These are phyloP conservation scores for Verticillium zaregamsianum DNA, from an alignment of 2,329 filamentous ascomycete genomes.

Conservation along the genomic window DNA sequence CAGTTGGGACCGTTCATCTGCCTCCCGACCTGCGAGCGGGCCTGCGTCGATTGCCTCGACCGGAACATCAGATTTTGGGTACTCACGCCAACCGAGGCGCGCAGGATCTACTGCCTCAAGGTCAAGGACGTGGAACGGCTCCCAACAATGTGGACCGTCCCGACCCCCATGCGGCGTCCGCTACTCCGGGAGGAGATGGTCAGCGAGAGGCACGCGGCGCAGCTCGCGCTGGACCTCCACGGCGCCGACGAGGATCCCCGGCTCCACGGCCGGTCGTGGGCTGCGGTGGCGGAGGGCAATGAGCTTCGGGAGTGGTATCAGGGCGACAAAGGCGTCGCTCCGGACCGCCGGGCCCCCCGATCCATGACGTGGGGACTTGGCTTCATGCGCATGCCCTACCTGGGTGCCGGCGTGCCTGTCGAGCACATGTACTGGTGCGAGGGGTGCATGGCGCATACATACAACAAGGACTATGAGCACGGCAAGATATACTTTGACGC, in stretches of 20 bases:
- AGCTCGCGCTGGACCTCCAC: conserved; percentile 16
- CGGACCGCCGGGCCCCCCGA: not conserved
- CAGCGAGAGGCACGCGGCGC: conserved; percentile 28
- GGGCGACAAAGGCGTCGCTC: not conserved
- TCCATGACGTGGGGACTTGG: not conserved
- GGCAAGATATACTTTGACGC: not conserved
- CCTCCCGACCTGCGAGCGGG: conserved; percentile 24
- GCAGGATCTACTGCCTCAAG: conserved; percentile 17
- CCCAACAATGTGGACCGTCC: conserved; percentile 16
- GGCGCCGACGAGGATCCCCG: not conserved
- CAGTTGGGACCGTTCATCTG: conserved; percentile 24
- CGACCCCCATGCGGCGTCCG: not conserved
- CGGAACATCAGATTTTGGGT: conserved; percentile 20
- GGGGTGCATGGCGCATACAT: not conserved
- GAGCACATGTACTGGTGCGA: not conserved
- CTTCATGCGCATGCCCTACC: not conserved
- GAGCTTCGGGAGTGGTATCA: not conserved
- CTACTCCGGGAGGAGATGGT: conserved; percentile 6
- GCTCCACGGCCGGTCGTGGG: conserved; percentile 22
- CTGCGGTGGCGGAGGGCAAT: conserved; percentile 21
- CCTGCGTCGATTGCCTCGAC: conserved; percentile 23
- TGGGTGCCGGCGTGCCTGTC: not conserved
- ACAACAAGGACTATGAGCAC: not conserved
- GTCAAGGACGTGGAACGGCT: conserved; percentile 11
- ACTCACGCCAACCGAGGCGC: conserved; percentile 13